Base-by-base conservation (phyloP, 768 basidiomycete genomes). In the Lanmaoa rubissima region DNA sequence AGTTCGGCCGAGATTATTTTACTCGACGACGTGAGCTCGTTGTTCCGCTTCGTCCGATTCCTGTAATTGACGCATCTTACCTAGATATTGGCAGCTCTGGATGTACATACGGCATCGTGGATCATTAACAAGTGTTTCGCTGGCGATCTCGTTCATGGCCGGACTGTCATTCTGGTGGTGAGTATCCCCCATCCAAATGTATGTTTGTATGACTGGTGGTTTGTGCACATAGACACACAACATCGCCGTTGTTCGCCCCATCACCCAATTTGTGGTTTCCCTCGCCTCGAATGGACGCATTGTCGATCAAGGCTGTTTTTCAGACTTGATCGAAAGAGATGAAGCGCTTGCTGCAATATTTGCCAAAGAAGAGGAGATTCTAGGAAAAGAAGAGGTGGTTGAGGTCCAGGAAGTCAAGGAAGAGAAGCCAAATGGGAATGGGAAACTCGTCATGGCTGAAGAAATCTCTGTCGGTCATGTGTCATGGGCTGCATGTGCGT, bases 141-240 rank as follows among this genome's bases (percentile, higher is more conserved):
- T 3, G 47, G 53, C 0, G 47, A 53, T 24, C 36, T 51, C 36
- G 36, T 39, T 6, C 53, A 39, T 39, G 47, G 53, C 32, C 36
- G 53, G 12, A 53, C 36, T 21, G 36, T 53, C 28, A 53, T 53
- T 50, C n/a, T 53, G n/a, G 53, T 53, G 53, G 53, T 32, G 16
- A 51, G 36, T 38, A 17, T 24, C 1, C 14, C 10, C 5, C 36
- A 32, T 12, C 14, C 11, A n/a, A n/a, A 35, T 36, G 35, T 10
- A n/a, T 2, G 10, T 17, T 17, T 26, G 21, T 36, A 35, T 14
- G 5, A 4, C 16, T 14, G 17, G 17, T 16, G 2, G 36, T 13
- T 36, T 10, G 16, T 14, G 9, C 19, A 21, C 32, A 38, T 31
- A 53, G 53, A 53, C 47, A 12, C 53, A 51, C 36, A 39, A 53